phyloP scores from a whole-genome alignment of 2,329 filamentous ascomycete species.

The Paraconiothyrium brasiliense region DNA sequence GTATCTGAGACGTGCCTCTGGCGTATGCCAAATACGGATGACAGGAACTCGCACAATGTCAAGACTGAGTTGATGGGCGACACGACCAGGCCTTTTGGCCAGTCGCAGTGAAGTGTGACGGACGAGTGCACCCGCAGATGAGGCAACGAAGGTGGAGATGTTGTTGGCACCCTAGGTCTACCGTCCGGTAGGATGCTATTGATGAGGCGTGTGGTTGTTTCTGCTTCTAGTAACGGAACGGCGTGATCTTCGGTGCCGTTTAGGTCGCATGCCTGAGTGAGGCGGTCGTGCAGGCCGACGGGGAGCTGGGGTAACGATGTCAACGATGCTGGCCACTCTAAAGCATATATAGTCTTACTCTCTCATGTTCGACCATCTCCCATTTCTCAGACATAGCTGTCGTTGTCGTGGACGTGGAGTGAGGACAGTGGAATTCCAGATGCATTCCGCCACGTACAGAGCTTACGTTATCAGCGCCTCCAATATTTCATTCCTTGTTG shows the following conservation, averaged over 20 bases:
- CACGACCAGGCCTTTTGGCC: background rate
- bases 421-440: background rate
- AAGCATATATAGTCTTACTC: background rate
- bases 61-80: too few relatives aligned
- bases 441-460: background rate
- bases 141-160: background rate
- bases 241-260: background rate
- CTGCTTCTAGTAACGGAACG: background rate
- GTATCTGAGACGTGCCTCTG: too few relatives aligned
- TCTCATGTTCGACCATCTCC: background rate
- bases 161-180: background rate
- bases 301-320: background rate
- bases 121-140: background rate
- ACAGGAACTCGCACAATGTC: too few relatives aligned
- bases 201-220: conserved; percentile 1
- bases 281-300: background rate
- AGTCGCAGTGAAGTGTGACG: background rate
- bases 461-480: conserved; percentile 7
- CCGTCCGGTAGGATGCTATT: background rate
- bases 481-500: conserved; percentile 6
- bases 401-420: background rate
- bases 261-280: background rate
- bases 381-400: background rate
- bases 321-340: background rate
- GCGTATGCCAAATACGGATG: too few relatives aligned